Evolutionary conservation across 2,329 filamentous ascomycete genomes (phyloP).

Genomic region (Thyridium curvatum): DNA sequence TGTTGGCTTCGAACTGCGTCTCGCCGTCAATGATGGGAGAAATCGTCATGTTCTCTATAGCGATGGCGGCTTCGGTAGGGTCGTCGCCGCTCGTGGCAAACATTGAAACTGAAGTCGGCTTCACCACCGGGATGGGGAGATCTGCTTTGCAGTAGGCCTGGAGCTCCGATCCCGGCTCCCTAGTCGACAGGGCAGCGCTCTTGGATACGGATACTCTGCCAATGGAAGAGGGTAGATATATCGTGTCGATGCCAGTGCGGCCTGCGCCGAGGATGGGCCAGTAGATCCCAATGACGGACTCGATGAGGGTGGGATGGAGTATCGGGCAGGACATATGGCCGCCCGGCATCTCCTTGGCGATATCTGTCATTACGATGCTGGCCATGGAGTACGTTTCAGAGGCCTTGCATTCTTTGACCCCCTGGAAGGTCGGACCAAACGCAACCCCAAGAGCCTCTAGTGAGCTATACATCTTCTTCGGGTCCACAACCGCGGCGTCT

Average conservation of each 20-base stretch:
- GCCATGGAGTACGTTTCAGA: constrained; percentile 23
- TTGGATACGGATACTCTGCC: constrained; percentile 28
- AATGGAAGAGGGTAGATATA: constrained; percentile 37
- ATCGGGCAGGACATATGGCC: constrained; percentile 22
- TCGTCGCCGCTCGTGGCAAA: constrained; percentile 22
- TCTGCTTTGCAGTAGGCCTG: constrained; percentile 27
- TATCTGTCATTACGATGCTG: constrained; percentile 25
- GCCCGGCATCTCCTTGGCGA: constrained; percentile 32
- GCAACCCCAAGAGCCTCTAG: constrained; percentile 38
- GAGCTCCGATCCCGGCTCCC: constrained; percentile 21
- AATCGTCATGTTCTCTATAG: constrained; percentile 27
- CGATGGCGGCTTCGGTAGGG: constrained; percentile 20
- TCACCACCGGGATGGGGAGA: constrained; percentile 14
- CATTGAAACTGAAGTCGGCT: constrained; percentile 28
- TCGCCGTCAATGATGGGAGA: constrained; percentile 33
- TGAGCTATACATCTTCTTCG: constrained; percentile 35
- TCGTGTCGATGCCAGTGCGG: constrained; percentile 19
- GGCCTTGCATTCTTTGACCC: constrained; percentile 37
- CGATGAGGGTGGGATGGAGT: constrained; percentile 31
- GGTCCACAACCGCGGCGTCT: constrained; percentile 20
- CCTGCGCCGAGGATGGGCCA: constrained; percentile 29
- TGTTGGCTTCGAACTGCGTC: constrained; percentile 16
- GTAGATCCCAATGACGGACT: constrained; percentile 33
- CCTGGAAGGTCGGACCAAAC: constrained; percentile 47
- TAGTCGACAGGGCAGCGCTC: constrained; percentile 16